Evolutionary conservation across 1,284 basidiomycete species (phyloP), one percentile per base, ranked within the genome.

Genomic region (Ustilago nuda): DNA sequence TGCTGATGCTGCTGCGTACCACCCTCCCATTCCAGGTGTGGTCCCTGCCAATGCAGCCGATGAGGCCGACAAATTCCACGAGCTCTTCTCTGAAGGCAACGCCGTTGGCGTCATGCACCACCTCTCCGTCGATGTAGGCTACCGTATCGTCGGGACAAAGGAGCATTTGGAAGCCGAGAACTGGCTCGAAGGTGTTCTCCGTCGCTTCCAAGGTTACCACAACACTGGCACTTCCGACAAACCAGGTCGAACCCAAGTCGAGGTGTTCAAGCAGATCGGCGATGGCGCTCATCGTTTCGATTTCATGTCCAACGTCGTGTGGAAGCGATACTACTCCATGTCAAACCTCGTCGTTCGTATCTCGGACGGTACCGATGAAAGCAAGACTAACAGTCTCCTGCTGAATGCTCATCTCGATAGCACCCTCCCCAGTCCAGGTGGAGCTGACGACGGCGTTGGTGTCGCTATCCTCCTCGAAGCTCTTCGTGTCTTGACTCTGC

Each of bases 391-490:
- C 54, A 92, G 94, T 0, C 89, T 98, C 1, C 89, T 99, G 39
- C 61, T 84, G 61, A 98, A 98, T 77, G 88, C 94, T 0, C 96
- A 99, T 87, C 88, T 98, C 43, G 95, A 98, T 86, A 88, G 87
- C 57, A 89, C 89, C 1, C 81, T 90, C 12, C 88, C 89, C 12
- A 92, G 83, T 19, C 85, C 85, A 4, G 84, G 85, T 51, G 83
- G 75, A 41, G 76, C 79, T n/a, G 82, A 82, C 82, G 95, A 97
- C 83, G 95, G 91, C 2, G 87, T 96, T 8, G 88, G 92, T 4
- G 92, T 95, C 11, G 95, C 93, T 1, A 91, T 97, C 59, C 95
- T 98, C 93, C 88, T 98, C 37, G 97, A 99, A 76, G 70, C 80
- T 3, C 64, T 84, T n/a, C 83, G 83, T 46, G 66, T 80, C 48